A percentile compares a stretch with the other conserved stretches of the same genome.
These are phyloP conservation scores for Kluyveromyces siamensis DNA, from an alignment of 805 yeast genomes.

Conservation along the genomic window DNA sequence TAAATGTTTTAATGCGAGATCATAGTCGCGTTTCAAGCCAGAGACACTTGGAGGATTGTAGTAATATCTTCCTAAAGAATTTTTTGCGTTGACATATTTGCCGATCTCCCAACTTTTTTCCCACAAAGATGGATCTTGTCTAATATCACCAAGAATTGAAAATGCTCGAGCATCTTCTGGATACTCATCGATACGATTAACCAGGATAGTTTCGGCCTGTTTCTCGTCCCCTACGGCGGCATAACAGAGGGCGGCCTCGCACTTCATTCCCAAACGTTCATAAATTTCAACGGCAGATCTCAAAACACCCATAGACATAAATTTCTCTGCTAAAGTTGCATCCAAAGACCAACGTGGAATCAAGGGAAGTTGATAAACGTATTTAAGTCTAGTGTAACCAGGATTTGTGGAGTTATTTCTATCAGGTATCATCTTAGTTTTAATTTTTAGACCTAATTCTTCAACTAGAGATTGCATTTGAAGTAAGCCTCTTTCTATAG, in stretches of 20 bases:
- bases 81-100: constrained; percentile 74
- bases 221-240: constrained; percentile 73
- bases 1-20: constrained; percentile 53
- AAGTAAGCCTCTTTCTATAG: constrained; percentile 87
- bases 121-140: constrained; percentile 71
- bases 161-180: constrained; percentile 79
- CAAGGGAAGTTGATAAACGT: constrained; percentile 64
- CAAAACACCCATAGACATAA: constrained; percentile 74
- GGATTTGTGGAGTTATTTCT: constrained; percentile 27
- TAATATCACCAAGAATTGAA: constrained; percentile 79
- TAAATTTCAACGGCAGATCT: constrained; percentile 86
- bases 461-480: constrained; percentile 91
- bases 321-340: constrained; percentile 71
- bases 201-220: constrained; percentile 54
- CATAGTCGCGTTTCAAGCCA: constrained; percentile 43
- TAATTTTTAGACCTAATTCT: constrained; percentile 66
- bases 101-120: constrained; percentile 80
- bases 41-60: constrained; percentile 54
- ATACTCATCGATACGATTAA: constrained; percentile 40
- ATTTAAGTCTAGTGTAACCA: constrained; percentile 50
- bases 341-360: constrained; percentile 85
- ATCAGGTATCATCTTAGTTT: constrained; percentile 44
- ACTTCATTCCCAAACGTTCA: constrained; percentile 62
- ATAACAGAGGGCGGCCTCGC: constrained; percentile 84
- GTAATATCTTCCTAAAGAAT: constrained; percentile 66